A percentile compares a stretch with the other conserved stretches of the same genome.
Conservation (phyloP, 805 yeast species). For the Starmerella bacillaris region DNA sequence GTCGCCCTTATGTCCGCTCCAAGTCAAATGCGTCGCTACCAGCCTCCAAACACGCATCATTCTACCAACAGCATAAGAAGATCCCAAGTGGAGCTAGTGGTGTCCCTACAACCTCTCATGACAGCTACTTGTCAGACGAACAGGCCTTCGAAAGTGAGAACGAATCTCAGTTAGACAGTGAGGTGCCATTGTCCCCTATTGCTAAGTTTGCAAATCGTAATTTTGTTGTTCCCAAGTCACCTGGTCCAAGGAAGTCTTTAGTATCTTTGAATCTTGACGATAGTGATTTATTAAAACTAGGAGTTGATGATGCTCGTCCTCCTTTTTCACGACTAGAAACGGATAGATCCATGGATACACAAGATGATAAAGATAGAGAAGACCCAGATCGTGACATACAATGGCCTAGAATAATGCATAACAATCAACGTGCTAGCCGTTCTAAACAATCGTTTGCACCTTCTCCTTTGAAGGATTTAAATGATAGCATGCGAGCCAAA, state of each 20-base stretch:
- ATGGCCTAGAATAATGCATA: background rate
- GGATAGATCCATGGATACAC: no score
- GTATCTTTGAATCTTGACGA: background rate
- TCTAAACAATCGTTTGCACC: constrained; percentile 1
- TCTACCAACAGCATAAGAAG: no score
- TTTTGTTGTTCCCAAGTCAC: background rate
- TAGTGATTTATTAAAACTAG: no score
- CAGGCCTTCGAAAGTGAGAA: background rate
- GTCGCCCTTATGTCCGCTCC: constrained; percentile 15
- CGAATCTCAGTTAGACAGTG: background rate
- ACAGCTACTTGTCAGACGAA: no score
- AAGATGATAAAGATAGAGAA: no score
- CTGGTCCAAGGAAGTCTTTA: background rate
- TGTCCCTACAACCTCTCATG: constrained; percentile 49
- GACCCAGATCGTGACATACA: background rate
- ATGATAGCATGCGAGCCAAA: constrained; percentile 17
- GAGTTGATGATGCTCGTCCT: no score
- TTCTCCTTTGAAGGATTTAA: constrained; percentile 7
- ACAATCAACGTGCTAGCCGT: background rate
- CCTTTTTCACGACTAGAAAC: no score
- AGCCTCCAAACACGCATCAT: no score
- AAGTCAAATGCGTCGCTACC: constrained; percentile 8
- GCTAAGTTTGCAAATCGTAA: background rate
- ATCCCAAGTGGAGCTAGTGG: constrained; percentile 47
- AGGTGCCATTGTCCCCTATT: background rate